These are phyloP conservation scores for Cyclotella choctawhatcheeana DNA, from an alignment of 108 stramenopile genomes.

Conservation along the genomic window DNA sequence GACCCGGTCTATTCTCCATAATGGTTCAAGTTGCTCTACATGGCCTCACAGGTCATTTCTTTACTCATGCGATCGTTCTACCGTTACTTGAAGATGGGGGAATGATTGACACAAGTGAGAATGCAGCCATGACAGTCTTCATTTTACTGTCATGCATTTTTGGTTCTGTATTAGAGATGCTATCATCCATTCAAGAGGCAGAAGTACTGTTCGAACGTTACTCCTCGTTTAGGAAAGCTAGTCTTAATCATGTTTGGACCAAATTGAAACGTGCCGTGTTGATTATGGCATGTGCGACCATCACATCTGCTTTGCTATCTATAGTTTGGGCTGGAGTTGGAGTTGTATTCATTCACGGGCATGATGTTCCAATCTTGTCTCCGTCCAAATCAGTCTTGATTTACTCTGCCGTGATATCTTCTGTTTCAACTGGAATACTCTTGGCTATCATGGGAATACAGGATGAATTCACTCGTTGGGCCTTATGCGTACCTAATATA, in stretches of 20 bases:
- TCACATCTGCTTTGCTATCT: conserved; percentile 3
- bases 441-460: conserved; percentile 26
- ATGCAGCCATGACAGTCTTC: background rate
- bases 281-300: conserved; percentile 9
- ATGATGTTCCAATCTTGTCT: background rate
- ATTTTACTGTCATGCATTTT: conserved; percentile 30
- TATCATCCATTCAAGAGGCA: conserved; percentile 17
- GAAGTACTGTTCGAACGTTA: conserved; percentile 32
- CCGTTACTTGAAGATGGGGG: conserved; percentile 16
- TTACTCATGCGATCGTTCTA: conserved; percentile 21
- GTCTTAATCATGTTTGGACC: conserved; percentile 5
- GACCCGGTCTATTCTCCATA: conserved; percentile 30
- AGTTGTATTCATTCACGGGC: background rate
- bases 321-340: conserved; percentile 11
- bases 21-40: conserved; percentile 24
- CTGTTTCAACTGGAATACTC: conserved; percentile 9
- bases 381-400: conserved; percentile 1
- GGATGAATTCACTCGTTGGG: conserved; percentile 42
- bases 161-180: conserved; percentile 28
- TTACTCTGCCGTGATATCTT: conserved; percentile 26
- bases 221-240: background rate
- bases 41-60: conserved; percentile 17
- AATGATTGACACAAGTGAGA: background rate
- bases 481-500: conserved; percentile 31
- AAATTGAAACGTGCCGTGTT: conserved; percentile 12